Conservation (phyloP, 1,284 basidiomycete genomes). For the Porodaedalea pini region DNA sequence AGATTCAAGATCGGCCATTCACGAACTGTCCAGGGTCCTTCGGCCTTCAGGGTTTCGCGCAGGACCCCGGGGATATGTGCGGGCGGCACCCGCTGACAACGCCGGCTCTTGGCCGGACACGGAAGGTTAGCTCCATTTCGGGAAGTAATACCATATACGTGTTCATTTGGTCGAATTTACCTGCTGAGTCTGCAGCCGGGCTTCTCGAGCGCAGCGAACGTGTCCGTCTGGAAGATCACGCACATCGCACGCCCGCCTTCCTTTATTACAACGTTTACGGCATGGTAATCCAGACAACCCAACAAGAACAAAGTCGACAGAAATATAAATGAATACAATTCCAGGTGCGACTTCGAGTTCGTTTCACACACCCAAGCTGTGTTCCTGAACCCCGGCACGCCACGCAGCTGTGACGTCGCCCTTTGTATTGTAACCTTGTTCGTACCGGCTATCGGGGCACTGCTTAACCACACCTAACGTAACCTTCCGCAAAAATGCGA, state of each 20-base stretch:
- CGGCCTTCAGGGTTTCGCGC: neutral
- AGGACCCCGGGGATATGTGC: neutral
- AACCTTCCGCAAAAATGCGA: neutral
- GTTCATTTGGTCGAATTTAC: neutral
- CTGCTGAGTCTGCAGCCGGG: neutral
- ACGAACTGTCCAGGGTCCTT: neutral
- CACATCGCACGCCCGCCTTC: neutral
- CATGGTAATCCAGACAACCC: neutral
- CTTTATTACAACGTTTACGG: neutral
- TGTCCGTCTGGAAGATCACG: neutral
- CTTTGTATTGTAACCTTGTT: neutral
- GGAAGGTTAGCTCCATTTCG: conserved; percentile 1
- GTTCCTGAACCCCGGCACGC: conserved; percentile 1
- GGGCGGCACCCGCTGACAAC: neutral
- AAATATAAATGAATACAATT: too few species aligned
- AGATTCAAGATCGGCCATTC: neutral
- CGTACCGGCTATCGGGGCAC: neutral
- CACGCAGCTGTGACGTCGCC: neutral
- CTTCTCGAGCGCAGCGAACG: neutral
- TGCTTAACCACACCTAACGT: neutral
- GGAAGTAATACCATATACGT: neutral
- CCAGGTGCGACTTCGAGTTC: neutral
- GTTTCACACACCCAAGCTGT: neutral
- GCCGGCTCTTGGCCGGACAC: conserved; percentile 1
- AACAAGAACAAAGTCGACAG: neutral